A percentile compares a stretch with the other conserved stretches of the same genome.
phyloP scores from a whole-genome alignment of 768 basidiomycete genomes.

The Collybia mongolica region DNA sequence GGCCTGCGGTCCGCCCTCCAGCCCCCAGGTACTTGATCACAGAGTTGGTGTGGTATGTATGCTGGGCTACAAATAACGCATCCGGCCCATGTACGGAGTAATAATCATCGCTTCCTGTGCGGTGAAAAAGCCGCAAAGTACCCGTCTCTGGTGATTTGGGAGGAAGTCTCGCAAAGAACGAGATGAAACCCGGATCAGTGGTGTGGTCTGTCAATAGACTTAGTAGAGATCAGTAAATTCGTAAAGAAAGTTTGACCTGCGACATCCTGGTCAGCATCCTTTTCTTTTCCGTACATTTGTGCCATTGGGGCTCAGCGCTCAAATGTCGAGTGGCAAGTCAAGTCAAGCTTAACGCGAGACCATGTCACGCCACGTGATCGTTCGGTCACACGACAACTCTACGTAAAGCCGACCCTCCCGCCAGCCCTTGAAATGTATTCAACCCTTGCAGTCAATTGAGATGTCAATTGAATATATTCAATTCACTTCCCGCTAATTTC shows the following conservation, averaged over 20 bases:
- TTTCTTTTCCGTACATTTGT: slow-evolving; percentile 67
- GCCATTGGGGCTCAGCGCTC: slow-evolving; percentile 32
- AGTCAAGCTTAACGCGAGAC: slow-evolving; percentile 2
- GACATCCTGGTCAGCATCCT: slow-evolving; percentile 38
- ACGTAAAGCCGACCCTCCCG: neutral
- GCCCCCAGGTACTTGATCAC: slow-evolving; percentile 90
- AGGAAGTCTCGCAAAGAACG: slow-evolving; percentile 63
- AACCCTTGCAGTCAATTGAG: neutral
- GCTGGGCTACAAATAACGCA: slow-evolving; percentile 81
- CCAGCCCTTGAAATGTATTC: neutral
- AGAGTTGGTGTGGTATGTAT: slow-evolving; percentile 84
- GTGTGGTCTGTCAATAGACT: slow-evolving; percentile 44
- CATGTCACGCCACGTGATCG: slow-evolving; percentile 16
- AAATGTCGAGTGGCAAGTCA: neutral
- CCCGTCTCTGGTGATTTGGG: slow-evolving; percentile 74
- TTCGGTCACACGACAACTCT: slow-evolving; percentile 6
- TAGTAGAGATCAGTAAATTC: neutral
- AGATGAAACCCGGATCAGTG: slow-evolving; percentile 78
- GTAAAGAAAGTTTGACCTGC: slow-evolving; percentile 8
- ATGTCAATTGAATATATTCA: no score
- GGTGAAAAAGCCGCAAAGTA: slow-evolving; percentile 84
- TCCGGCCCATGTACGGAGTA: slow-evolving; percentile 90
- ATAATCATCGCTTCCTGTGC: slow-evolving; percentile 58
- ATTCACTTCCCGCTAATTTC: no score
- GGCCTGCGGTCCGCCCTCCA: slow-evolving; percentile 52